Percentiles rank a stretch among this genome's conserved stretches.
phyloP scores from a whole-genome alignment of 1,139 yeast genomes.

The Nadsonia starkeyi-henricii region DNA sequence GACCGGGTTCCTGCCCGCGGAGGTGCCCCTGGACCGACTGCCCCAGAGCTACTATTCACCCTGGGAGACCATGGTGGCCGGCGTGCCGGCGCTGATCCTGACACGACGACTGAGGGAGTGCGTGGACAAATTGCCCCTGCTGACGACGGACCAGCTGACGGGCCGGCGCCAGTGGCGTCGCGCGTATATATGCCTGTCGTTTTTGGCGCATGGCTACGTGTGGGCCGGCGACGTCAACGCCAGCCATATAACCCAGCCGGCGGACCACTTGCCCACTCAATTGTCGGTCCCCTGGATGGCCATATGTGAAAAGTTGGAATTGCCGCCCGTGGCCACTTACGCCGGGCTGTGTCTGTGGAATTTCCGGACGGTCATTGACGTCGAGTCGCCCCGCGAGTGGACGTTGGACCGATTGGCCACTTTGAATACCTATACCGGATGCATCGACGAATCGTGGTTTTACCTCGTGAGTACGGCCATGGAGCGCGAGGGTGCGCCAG shows the following conservation, averaged over 20 bases:
- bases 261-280: constrained; percentile 51
- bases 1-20: constrained; percentile 68
- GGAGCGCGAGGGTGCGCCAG: constrained; percentile 66
- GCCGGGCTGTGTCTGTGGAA: constrained; percentile 87
- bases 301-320: constrained; percentile 44
- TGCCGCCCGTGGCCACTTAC: constrained; percentile 82
- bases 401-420: constrained; percentile 60
- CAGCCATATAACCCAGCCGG: constrained; percentile 24
- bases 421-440: constrained; percentile 75
- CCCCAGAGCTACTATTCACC: constrained; percentile 51
- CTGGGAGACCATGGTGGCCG: constrained; percentile 61
- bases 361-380: constrained; percentile 48
- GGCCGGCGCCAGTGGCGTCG: constrained; percentile 44
- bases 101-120: constrained; percentile 45
- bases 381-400: constrained; percentile 27
- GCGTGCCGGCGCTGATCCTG: constrained; percentile 59
- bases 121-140: constrained; percentile 46
- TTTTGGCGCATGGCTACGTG: constrained; percentile 74
- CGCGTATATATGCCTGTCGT: constrained; percentile 67
- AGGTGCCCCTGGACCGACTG: constrained; percentile 45
- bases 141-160: constrained; percentile 33
- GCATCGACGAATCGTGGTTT: constrained; percentile 89
- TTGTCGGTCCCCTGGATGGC: constrained; percentile 57
- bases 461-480: constrained; percentile 77
- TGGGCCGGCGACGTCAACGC: constrained; percentile 46